These are phyloP conservation scores for Petunia hybrid DNA, from an alignment of 305 asterid genomes.

Conservation along the genomic window DNA sequence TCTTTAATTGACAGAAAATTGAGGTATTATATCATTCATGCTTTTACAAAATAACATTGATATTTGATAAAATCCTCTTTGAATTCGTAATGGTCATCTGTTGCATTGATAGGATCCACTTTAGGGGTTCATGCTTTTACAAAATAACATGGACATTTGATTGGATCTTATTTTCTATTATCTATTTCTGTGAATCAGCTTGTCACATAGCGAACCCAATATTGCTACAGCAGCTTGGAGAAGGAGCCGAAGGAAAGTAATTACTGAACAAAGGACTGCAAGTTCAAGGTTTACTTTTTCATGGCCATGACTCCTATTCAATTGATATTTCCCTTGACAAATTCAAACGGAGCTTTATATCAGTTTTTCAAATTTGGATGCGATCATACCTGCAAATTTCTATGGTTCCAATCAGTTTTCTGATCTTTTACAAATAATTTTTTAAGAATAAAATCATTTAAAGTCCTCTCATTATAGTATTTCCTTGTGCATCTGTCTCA, in stretches of 20 bases:
- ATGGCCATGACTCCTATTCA: slow-evolving; percentile 31
- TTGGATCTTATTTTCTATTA: slow-evolving; percentile 29
- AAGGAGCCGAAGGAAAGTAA: slow-evolving; percentile 89
- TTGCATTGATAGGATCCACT: neutral
- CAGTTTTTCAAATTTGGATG: neutral
- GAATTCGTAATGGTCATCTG: neutral
- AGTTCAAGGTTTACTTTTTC: slow-evolving; percentile 79
- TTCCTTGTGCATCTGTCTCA: neutral
- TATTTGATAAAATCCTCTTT: slow-evolving; percentile 5
- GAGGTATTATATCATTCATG: slow-evolving; percentile 58
- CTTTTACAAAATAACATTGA: slow-evolving; percentile 20
- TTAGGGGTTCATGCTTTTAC: no score
- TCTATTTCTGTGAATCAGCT: slow-evolving; percentile 58
- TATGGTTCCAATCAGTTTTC: slow-evolving; percentile 10
- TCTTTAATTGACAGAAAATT: slow-evolving; percentile 76
- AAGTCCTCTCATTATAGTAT: slow-evolving; percentile 18
- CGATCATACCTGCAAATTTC: slow-evolving; percentile 22
- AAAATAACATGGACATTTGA: no score
- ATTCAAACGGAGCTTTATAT: neutral
- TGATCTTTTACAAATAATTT: neutral
- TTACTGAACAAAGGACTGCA: slow-evolving; percentile 93
- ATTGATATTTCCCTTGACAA: neutral
- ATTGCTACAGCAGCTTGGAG: slow-evolving; percentile 93
- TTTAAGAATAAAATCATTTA: neutral
- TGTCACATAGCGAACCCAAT: slow-evolving; percentile 88